phyloP scores from a whole-genome alignment of 495 filamentous ascomycete species.

The Pseudotulostoma volvatum region DNA sequence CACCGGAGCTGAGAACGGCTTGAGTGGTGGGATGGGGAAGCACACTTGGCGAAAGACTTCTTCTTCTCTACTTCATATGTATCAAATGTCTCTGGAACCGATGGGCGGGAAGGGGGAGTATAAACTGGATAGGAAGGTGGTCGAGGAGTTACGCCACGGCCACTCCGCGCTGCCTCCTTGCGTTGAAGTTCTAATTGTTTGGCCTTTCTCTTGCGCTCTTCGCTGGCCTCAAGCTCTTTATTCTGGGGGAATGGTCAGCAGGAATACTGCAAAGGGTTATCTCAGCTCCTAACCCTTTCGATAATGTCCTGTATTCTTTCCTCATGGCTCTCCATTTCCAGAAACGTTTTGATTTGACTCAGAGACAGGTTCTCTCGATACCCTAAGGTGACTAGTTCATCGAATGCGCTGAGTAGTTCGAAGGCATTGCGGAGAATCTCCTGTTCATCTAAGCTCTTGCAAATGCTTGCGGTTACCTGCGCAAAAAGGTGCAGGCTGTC shows the following conservation, averaged over 20 bases:
- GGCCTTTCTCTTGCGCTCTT: slow-evolving; percentile 93
- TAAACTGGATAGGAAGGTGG: slow-evolving; percentile 77
- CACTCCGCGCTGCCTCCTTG: slow-evolving; percentile 62
- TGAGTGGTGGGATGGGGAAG: not conserved
- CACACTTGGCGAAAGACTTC: slow-evolving; percentile 59
- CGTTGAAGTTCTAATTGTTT: slow-evolving; percentile 97
- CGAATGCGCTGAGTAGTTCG: slow-evolving; percentile 87
- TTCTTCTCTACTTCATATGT: slow-evolving; percentile 94
- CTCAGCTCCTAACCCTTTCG: slow-evolving; percentile 46
- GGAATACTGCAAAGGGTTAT: not conserved
- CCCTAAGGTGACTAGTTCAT: slow-evolving; percentile 86
- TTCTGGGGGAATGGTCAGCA: slow-evolving; percentile 38
- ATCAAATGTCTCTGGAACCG: slow-evolving; percentile 69
- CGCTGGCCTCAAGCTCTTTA: slow-evolving; percentile 93
- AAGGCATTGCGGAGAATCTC: slow-evolving; percentile 91
- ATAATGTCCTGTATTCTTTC: slow-evolving; percentile 97
- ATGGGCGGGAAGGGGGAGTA: slow-evolving; percentile 59
- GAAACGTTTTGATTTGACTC: slow-evolving; percentile 91
- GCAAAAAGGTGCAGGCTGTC: slow-evolving; percentile 94
- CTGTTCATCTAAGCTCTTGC: slow-evolving; percentile 87
- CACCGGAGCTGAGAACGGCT: slow-evolving; percentile 5
- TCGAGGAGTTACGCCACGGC: slow-evolving; percentile 43
- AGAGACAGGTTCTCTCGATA: slow-evolving; percentile 92
- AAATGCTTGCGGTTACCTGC: slow-evolving; percentile 89
- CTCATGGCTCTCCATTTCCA: slow-evolving; percentile 98